phyloP scores from a whole-genome alignment of 768 basidiomycete species.

The Sarcodon aspratus region DNA sequence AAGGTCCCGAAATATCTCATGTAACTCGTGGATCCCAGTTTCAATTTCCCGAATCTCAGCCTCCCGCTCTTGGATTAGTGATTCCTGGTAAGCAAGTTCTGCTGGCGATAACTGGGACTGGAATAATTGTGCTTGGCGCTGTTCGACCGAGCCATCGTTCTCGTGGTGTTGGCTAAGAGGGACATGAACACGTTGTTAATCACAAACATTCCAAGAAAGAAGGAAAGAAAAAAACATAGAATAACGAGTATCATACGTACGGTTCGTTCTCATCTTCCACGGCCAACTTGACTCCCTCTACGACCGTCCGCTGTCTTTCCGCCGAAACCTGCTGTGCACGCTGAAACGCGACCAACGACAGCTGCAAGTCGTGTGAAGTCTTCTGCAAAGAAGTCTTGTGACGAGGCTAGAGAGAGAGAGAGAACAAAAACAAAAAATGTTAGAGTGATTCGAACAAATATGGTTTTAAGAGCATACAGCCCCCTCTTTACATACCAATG shows the following conservation, averaged over 20 bases:
- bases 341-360: slow-evolving; percentile 87
- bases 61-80: slow-evolving; percentile 89
- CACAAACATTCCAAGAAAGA: no score
- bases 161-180: background rate
- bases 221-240: background rate
- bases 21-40: slow-evolving; percentile 88
- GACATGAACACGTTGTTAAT: background rate
- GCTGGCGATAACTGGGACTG: slow-evolving; percentile 75
- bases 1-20: slow-evolving; percentile 93
- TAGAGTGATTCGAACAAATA: background rate
- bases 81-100: slow-evolving; percentile 93
- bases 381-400: slow-evolving; percentile 83
- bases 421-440: background rate
- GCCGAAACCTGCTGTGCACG: slow-evolving; percentile 84
- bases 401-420: slow-evolving; percentile 39
- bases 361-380: slow-evolving; percentile 85
- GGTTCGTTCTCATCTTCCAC: slow-evolving; percentile 58
- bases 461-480: background rate
- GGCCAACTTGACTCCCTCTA: slow-evolving; percentile 75
- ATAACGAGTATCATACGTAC: slow-evolving; percentile 11
- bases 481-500: slow-evolving; percentile 34
- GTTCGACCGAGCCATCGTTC: slow-evolving; percentile 14
- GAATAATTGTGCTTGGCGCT: slow-evolving; percentile 59
- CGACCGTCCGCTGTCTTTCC: slow-evolving; percentile 80
- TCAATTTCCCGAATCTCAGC: slow-evolving; percentile 94